phyloP scores from a whole-genome alignment of 2,329 filamentous ascomycete genomes.

The Fusarium scirpi region DNA sequence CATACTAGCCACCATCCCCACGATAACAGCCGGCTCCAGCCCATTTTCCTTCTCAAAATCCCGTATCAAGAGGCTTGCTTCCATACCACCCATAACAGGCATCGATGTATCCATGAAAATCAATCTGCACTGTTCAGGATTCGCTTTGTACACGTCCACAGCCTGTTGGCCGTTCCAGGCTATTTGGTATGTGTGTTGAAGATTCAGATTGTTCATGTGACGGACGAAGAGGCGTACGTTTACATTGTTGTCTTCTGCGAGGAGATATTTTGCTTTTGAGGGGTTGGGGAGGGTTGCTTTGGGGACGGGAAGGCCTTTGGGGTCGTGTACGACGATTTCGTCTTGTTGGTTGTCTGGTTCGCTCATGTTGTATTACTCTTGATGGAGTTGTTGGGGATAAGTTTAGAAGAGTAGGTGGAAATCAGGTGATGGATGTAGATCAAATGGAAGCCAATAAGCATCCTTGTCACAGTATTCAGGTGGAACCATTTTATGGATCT shows the following conservation, averaged over 20 bases:
- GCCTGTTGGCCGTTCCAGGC: constrained; percentile 13
- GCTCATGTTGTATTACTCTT: background rate
- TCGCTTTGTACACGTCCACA: constrained; percentile 1
- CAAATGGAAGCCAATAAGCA: accelerated
- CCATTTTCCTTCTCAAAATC: background rate
- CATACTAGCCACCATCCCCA: background rate
- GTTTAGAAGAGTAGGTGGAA: no score
- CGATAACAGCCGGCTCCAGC: background rate
- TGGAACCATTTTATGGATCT: background rate
- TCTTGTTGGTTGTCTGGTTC: background rate
- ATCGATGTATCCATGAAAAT: constrained; percentile 15
- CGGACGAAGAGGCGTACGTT: background rate
- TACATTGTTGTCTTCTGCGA: constrained; percentile 18
- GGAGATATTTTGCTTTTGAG: background rate
- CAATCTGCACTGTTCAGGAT: constrained; percentile 2
- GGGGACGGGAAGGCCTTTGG: accelerated
- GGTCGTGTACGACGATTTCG: background rate
- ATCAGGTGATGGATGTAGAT: background rate
- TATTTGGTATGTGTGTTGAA: background rate
- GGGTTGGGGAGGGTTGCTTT: accelerated
- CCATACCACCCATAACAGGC: constrained; percentile 15
- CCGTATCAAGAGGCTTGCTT: constrained; percentile 1
- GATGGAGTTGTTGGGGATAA: background rate
- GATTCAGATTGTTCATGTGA: background rate
- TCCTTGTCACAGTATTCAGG: background rate